Evolutionary conservation across 2,329 filamentous ascomycete species (phyloP).

Genomic region (Fusarium clavum): DNA sequence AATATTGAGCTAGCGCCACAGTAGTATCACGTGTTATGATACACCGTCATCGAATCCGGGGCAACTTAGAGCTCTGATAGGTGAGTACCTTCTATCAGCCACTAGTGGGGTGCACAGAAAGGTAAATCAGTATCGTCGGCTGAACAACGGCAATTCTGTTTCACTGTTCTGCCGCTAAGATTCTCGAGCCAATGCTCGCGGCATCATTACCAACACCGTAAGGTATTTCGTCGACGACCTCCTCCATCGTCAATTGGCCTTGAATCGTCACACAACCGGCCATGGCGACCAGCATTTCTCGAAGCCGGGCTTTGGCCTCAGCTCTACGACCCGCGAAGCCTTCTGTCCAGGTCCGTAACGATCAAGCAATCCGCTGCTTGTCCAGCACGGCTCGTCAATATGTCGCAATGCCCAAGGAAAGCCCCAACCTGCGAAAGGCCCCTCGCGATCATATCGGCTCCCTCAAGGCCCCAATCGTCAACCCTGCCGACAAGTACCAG

Average conservation of each 20-base stretch:
- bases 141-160: constrained; percentile 46
- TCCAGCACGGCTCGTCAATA: constrained; percentile 60
- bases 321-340: constrained; percentile 65
- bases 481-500: constrained; percentile 92
- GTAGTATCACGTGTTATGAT: constrained; percentile 39
- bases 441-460: constrained; percentile 68
- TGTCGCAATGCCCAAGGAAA: constrained; percentile 70
- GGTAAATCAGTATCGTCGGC: constrained; percentile 46
- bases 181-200: constrained; percentile 45
- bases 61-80: constrained; percentile 11
- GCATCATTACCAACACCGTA: constrained; percentile 50
- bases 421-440: constrained; percentile 75
- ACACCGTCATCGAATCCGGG: constrained; percentile 11
- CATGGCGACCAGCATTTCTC: constrained; percentile 72
- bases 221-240: constrained; percentile 45
- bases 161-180: constrained; percentile 38
- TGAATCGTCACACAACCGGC: constrained; percentile 50
- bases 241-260: constrained; percentile 59
- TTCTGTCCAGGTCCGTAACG: constrained; percentile 55
- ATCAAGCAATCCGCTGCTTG: constrained; percentile 61
- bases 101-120: neutral
- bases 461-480: constrained; percentile 83
- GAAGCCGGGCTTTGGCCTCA: constrained; percentile 67
- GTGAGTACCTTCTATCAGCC: constrained; percentile 21
- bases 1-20: constrained; percentile 29